phyloP scores from a whole-genome alignment of 2,329 filamentous ascomycete species.

The Ustilaginoidea virens region DNA sequence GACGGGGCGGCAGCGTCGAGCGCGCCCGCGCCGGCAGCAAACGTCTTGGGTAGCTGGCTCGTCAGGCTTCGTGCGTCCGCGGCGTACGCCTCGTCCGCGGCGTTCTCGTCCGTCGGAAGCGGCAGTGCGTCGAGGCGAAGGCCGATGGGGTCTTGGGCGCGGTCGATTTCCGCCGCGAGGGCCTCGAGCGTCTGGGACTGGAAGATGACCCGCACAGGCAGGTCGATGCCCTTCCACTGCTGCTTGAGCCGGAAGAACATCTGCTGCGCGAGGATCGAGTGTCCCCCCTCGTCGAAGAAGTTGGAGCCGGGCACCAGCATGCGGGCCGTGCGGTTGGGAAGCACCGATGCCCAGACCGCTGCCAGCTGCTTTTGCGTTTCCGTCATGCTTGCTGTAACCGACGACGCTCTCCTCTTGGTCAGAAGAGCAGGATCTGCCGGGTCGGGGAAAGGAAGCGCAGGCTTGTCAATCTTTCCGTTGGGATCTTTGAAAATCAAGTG shows the following conservation, averaged over 20 bases:
- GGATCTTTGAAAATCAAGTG: no score
- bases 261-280: constrained; percentile 46
- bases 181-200: no score
- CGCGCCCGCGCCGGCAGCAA: no score
- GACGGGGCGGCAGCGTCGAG: constrained; percentile 20
- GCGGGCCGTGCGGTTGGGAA: constrained; percentile 21
- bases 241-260: constrained; percentile 47
- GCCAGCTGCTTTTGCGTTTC: constrained; percentile 24
- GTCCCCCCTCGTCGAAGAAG: constrained; percentile 25
- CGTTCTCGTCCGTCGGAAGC: no score
- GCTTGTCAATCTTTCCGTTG: constrained; percentile 68
- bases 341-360: constrained; percentile 56
- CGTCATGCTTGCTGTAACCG: constrained; percentile 30
- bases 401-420: constrained; percentile 33
- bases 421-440: constrained; percentile 40
- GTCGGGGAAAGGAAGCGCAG: constrained; percentile 67
- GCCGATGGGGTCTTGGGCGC: no score
- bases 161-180: no score
- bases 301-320: constrained; percentile 25
- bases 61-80: no score
- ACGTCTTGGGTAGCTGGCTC: no score
- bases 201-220: constrained; percentile 15
- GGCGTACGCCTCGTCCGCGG: no score
- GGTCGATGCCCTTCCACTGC: constrained; percentile 12
- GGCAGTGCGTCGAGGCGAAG: no score